Evolutionary conservation across 1,284 basidiomycete genomes (phyloP), one percentile per base, ranked within the genome.

Genomic region (Prillingera fragicola): DNA sequence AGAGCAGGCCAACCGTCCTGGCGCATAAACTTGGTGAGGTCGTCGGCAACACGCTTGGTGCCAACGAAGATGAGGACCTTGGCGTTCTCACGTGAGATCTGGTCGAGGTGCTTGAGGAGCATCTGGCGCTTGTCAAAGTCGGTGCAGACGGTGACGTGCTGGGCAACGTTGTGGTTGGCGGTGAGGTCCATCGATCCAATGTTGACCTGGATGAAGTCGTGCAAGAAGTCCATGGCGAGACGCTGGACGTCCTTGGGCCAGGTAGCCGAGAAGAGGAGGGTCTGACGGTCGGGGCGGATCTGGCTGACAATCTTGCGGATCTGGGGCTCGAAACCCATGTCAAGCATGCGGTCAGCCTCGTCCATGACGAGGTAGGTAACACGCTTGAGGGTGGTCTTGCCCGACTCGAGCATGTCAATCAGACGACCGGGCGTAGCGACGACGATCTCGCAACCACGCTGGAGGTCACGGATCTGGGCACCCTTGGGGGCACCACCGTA

Each of bases 211-310:
- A 96, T 94, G 74, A 86, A 89, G 74, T 98, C 89, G 60, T 82
- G 80, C 62, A 96, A 75, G 78, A 97, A 99, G 72, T 97, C 95
- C 83, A 82, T 84, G 29, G 94, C 94, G 52, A 99, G 80, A 62
- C 91, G 88, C 75, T 99, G 94, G 4, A 99, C 95, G 63, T 99
- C 94, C 75, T 96, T 97, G 25, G 94, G 94, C 94, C 94, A 99
- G 18, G 95, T 99, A 19, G 94, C 94, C 45, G 91, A 96, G 78
- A 99, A 99, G 81, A 91, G 88, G 50, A 92, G 78, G 1, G 89
- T 91, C 69, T 96, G 92, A 66, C 90, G 83, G 75, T 96, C 92
- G 31, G 91, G 92, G 33, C 92, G 83, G 64, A 96, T 95, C 75
- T 98, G 94, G 59, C 84, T 78, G 57, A 98, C 85, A 62, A 97